Conservation (phyloP, 768 basidiomycete species). For the Paxillus ammoniavirescens region DNA sequence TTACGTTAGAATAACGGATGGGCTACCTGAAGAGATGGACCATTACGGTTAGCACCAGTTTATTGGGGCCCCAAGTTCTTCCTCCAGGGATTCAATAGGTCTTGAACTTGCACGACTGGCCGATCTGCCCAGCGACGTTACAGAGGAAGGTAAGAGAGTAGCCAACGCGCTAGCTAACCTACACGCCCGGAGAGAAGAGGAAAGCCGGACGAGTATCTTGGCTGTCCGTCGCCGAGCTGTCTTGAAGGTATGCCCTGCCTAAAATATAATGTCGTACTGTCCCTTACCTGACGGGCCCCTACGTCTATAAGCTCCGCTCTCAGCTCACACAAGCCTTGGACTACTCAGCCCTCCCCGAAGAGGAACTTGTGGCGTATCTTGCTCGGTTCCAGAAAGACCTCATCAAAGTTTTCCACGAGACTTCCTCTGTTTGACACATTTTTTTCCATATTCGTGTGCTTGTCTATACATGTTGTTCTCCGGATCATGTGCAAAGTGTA, state of each 20-base stretch:
- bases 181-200: constrained; percentile 54
- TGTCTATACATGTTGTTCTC: not conserved
- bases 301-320: constrained; percentile 57
- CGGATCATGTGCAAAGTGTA: not conserved
- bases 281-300: not conserved
- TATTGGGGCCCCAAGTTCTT: not conserved
- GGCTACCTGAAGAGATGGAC: constrained; percentile 54
- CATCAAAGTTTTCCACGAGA: constrained; percentile 43
- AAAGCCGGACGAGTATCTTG: constrained; percentile 60
- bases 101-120: constrained; percentile 87
- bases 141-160: constrained; percentile 60
- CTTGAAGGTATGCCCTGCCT: constrained; percentile 49
- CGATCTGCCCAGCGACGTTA: constrained; percentile 74
- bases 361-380: constrained; percentile 65
- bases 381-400: constrained; percentile 70
- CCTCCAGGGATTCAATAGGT: constrained; percentile 45
- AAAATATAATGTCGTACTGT: not conserved
- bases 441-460: not conserved
- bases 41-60: constrained; percentile 62
- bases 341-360: constrained; percentile 70
- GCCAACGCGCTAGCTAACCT: constrained; percentile 57
- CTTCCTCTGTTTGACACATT: constrained; percentile 10
- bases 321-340: constrained; percentile 74
- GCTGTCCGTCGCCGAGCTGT: constrained; percentile 65
- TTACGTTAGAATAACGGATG: constrained; percentile 65